phyloP scores from a whole-genome alignment of 1,284 basidiomycete genomes.

The Phaffia rhodozyma region DNA sequence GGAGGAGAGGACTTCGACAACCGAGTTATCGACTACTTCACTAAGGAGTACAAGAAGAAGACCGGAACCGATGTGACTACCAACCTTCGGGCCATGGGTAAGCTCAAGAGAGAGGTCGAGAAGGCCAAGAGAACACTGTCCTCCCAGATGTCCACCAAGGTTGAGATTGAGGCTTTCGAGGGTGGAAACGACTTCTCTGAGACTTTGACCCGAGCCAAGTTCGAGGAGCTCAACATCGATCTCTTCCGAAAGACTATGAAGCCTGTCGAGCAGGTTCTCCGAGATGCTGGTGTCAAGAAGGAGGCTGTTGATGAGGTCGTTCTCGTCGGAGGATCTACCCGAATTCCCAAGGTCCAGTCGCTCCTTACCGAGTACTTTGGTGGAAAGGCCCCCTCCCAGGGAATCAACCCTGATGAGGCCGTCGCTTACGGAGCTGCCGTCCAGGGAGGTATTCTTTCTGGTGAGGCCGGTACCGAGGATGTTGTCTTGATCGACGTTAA shows the following conservation, averaged over 20 bases:
- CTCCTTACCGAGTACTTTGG: constrained; percentile 85
- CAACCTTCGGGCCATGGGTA: constrained; percentile 86
- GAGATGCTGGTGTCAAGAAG: constrained; percentile 96
- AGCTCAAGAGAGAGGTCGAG: constrained; percentile 96
- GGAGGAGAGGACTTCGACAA: constrained; percentile 99
- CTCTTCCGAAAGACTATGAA: constrained; percentile 99
- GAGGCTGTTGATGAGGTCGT: constrained; percentile 82
- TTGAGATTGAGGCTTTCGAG: constrained; percentile 78
- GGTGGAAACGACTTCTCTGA: constrained; percentile 93
- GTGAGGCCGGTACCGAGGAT: constrained; percentile 68
- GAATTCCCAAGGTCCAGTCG: constrained; percentile 97
- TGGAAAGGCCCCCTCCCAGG: constrained; percentile 79
- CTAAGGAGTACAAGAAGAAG: constrained; percentile 92
- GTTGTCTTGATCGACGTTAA: constrained; percentile 92
- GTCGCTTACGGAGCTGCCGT: constrained; percentile 88
- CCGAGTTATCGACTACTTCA: constrained; percentile 82
- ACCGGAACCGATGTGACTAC: constrained; percentile 72
- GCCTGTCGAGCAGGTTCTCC: constrained; percentile 96
- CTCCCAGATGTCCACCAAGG: constrained; percentile 55
- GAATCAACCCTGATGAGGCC: constrained; percentile 84
- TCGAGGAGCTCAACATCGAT: constrained; percentile 97
- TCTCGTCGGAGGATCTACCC: constrained; percentile 85
- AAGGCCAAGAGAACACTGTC: constrained; percentile 97
- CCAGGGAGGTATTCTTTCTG: constrained; percentile 89
- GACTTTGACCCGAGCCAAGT: constrained; percentile 90